Evolutionary conservation across 2,329 filamentous ascomycete genomes (phyloP).

Genomic region (Ophiostoma perfectum): DNA sequence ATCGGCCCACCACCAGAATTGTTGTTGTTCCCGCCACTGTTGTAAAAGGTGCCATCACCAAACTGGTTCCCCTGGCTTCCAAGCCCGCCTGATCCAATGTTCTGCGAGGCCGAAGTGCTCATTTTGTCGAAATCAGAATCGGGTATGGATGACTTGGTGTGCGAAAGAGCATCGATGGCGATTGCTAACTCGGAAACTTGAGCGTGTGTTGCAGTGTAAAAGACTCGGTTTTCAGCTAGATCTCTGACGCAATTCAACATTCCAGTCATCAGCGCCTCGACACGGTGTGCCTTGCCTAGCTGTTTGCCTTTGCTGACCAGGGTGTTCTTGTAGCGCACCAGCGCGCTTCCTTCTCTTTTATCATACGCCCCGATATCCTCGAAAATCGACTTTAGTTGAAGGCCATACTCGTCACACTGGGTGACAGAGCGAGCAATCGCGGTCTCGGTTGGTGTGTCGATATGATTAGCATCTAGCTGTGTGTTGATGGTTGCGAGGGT

Average conservation of each 20-base stretch:
- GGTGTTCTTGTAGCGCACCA: background rate
- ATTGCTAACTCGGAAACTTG: background rate
- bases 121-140: background rate
- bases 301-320: conserved; percentile 7
- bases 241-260: background rate
- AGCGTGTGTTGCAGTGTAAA: background rate
- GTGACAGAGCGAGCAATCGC: background rate
- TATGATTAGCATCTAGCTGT: background rate
- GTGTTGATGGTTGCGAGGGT: background rate
- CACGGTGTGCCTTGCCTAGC: background rate
- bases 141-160: background rate
- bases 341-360: background rate
- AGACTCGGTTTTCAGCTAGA: background rate
- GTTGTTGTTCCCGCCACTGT: background rate
- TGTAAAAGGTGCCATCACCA: background rate
- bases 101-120: background rate
- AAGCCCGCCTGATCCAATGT: background rate
- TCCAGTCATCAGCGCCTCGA: background rate
- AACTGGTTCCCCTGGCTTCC: background rate
- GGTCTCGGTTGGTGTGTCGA: background rate
- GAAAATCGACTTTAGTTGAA: background rate
- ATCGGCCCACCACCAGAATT: background rate
- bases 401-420: background rate
- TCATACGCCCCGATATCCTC: background rate
- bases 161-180: background rate